These are phyloP conservation scores for Trichothecium roseum DNA, from an alignment of 2,329 filamentous ascomycete species.

Conservation along the genomic window DNA sequence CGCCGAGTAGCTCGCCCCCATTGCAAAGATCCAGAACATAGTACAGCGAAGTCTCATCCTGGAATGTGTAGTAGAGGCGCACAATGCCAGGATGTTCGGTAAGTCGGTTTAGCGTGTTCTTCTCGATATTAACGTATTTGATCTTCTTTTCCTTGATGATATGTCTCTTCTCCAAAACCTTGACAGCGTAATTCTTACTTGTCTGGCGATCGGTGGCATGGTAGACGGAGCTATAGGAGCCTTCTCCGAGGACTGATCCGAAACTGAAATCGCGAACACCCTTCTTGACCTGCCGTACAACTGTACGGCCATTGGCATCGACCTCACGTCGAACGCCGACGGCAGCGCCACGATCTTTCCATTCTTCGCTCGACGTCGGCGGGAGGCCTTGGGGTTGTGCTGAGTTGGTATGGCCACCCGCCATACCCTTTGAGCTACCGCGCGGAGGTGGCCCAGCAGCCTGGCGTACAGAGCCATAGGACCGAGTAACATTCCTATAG, in stretches of 20 bases:
- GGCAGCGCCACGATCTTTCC: conserved; percentile 92
- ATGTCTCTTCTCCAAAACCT: conserved; percentile 94
- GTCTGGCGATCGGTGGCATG: conserved; percentile 90
- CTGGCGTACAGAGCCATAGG: conserved; percentile 53
- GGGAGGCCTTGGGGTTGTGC: conserved; percentile 14
- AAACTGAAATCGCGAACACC: conserved; percentile 96
- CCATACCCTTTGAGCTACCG: conserved; percentile 64
- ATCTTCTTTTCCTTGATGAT: conserved; percentile 99
- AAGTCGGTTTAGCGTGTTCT: conserved; percentile 90
- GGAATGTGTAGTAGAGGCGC: conserved; percentile 95
- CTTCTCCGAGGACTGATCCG: conserved; percentile 81
- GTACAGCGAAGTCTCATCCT: conserved; percentile 91
- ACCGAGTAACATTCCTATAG: conserved; percentile 47
- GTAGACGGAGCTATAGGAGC: conserved; percentile 94
- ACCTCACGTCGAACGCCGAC: conserved; percentile 72
- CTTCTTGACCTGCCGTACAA: conserved; percentile 84
- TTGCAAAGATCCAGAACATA: conserved; percentile 92
- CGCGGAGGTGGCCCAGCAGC: conserved; percentile 56
- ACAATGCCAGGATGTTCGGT: conserved; percentile 96
- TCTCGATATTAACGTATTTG: conserved; percentile 99
- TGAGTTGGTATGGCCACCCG: conserved; percentile 37
- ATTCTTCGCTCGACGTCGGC: conserved; percentile 68
- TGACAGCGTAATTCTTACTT: conserved; percentile 93
- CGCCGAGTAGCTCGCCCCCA: conserved; percentile 82
- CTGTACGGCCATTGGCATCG: conserved; percentile 72